Conservation (phyloP, 768 basidiomycete genomes). For the Dioszegia hungarica region DNA sequence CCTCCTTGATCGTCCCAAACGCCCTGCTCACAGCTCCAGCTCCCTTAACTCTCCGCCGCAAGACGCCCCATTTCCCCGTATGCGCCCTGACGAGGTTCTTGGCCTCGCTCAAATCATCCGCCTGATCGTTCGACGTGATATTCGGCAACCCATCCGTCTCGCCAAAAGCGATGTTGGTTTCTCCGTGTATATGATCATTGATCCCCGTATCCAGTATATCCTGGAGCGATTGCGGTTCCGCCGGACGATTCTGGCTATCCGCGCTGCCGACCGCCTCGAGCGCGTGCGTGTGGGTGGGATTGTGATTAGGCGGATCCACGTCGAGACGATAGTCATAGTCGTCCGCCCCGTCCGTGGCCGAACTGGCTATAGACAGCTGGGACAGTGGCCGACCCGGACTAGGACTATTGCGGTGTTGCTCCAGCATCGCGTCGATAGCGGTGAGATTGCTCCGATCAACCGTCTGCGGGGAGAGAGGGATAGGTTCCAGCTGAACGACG, state of each 20-base stretch:
- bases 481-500: slow-evolving; percentile 30
- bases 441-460: slow-evolving; percentile 38
- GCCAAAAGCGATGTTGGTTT: slow-evolving; percentile 57
- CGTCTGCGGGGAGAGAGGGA: slow-evolving; percentile 15
- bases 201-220: slow-evolving; percentile 20
- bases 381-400: background rate
- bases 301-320: slow-evolving; percentile 26
- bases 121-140: slow-evolving; percentile 19
- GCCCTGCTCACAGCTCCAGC: slow-evolving; percentile 26
- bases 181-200: slow-evolving; percentile 28
- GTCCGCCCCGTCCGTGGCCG: slow-evolving; percentile 29
- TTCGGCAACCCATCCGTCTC: slow-evolving; percentile 65
- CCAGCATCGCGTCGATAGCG: slow-evolving; percentile 27
- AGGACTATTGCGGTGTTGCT: slow-evolving; percentile 21
- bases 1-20: slow-evolving; percentile 12
- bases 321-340: slow-evolving; percentile 49
- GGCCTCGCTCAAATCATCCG: slow-evolving; percentile 23
- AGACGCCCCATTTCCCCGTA: slow-evolving; percentile 46
- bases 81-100: slow-evolving; percentile 47
- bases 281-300: too few species aligned
- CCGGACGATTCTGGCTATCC: slow-evolving; percentile 11
- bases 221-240: slow-evolving; percentile 10
- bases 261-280: slow-evolving; percentile 12
- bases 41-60: slow-evolving; percentile 32
- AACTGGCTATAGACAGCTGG: background rate